phyloP scores from a whole-genome alignment of 441 rosid species.

The Erysimum pusillum region DNA sequence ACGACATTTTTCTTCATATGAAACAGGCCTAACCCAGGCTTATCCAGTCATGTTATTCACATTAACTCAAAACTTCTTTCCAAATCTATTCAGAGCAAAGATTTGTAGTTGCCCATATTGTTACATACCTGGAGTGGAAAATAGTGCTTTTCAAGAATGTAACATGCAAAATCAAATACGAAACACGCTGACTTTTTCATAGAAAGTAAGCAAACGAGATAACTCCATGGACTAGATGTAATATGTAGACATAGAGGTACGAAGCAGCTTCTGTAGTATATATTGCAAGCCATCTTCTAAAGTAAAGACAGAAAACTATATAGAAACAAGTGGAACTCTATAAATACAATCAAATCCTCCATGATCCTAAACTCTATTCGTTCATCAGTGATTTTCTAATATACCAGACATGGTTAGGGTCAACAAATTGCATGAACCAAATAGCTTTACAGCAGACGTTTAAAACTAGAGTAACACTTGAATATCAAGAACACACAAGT shows the following conservation, averaged over 20 bases:
- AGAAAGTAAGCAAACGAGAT: slow-evolving; percentile 24
- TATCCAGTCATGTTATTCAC: slow-evolving; percentile 17
- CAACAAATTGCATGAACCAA: slow-evolving; percentile 30
- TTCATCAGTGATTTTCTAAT: background rate
- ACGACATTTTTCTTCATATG: slow-evolving; percentile 7
- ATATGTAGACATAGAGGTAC: background rate
- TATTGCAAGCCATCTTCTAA: slow-evolving; percentile 15
- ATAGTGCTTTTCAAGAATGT: background rate
- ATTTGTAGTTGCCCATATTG: slow-evolving; percentile 12
- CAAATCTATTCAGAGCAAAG: slow-evolving; percentile 3
- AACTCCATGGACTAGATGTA: background rate
- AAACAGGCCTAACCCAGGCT: slow-evolving; percentile 23
- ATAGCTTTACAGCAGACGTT: background rate
- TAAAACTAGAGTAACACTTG: background rate
- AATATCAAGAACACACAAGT: slow-evolving; percentile 15
- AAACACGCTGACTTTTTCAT: slow-evolving; percentile 9
- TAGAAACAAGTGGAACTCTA: slow-evolving; percentile 13
- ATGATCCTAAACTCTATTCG: background rate
- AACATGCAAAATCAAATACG: slow-evolving; percentile 5
- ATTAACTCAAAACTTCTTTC: slow-evolving; percentile 2
- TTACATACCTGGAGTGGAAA: background rate
- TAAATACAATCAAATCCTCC: background rate
- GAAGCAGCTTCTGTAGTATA: slow-evolving; percentile 29
- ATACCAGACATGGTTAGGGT: background rate
- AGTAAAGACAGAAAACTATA: slow-evolving; percentile 7